A percentile compares a stretch with the other conserved stretches of the same genome.
These are phyloP conservation scores for Carex sylvatica DNA, from an alignment of 202 grass and related monocot species.

Conservation along the genomic window DNA sequence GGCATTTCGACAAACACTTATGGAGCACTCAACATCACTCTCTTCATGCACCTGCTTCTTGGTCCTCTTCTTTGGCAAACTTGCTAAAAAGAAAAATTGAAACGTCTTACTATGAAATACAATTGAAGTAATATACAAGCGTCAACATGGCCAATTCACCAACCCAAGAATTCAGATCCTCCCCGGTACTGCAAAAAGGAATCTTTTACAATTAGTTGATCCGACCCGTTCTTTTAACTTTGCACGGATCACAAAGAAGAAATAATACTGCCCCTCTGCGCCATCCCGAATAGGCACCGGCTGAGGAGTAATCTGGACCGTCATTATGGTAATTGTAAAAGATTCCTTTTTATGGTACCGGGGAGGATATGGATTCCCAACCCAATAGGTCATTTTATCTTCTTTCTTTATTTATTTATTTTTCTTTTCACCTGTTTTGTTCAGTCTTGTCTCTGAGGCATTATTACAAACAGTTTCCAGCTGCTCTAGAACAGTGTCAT, in stretches of 20 bases:
- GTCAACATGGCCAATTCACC: background rate
- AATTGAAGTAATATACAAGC: background rate
- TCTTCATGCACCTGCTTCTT: background rate
- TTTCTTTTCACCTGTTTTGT: conserved; percentile 9
- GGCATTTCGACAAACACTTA: conserved; percentile 12
- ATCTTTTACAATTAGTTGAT: no score
- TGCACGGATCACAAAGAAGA: no score
- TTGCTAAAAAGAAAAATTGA: background rate
- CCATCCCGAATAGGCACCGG: no score
- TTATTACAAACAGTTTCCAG: conserved; percentile 15
- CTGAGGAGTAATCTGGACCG: no score
- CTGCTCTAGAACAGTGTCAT: background rate
- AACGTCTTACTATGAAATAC: background rate
- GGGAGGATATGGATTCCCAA: no score
- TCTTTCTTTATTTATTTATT: background rate
- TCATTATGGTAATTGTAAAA: no score
- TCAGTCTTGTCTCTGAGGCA: conserved; percentile 1
- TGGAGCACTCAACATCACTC: background rate
- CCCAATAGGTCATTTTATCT: background rate
- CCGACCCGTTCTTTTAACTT: no score
- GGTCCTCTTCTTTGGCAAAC: background rate
- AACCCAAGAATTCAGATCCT: background rate
- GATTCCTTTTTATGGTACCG: no score
- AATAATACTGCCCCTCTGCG: no score
- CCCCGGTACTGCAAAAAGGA: no score